Evolutionary conservation across 805 yeast genomes (phyloP), one percentile per base, ranked within the genome.

Genomic region (Schwanniomyces polymorphus): DNA sequence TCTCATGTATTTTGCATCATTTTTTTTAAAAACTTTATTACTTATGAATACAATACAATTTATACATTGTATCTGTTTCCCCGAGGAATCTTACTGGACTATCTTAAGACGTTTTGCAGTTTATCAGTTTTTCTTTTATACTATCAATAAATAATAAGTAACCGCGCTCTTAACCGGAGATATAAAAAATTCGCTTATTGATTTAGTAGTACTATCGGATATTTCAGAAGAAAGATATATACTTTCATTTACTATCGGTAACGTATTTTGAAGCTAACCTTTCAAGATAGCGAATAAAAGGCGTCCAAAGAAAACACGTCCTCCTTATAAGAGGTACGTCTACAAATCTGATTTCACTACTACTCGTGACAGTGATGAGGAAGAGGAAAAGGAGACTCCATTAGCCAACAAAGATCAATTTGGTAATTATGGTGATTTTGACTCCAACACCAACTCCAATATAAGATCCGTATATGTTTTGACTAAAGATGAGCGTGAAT

Each of bases 271-370:
- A 37, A 38, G 21, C 31, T 37, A 21, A 38, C 6, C 21, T 38
- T 38, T 26, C 69, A 64, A 56, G 44, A 91, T 91, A 85, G 97
- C 91, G 28, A 91, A 91, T 68, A 91, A 90, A 66, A 70, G 91
- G 59, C 79, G 97, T 63, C 91, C 97, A 9, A 86, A 86, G 74
- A 86, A 91, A 75, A 74, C 79, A 41, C 83, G 85, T 52, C 90
- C 91, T 46, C 91, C 91, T 5, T 91, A 88, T 68, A 78, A 83
- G 65, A 79, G 85, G 64, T 89, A 88, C 63, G 90, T 79, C 40
- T 82, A 81, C 55, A 76, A 80, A 27, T 72, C 75, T 25, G 64
- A 57, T 52, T 59, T 55, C 42, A 58, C 63, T 5, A 61, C 55
- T 28, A 57, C 48, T 18, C 54, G 56, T 37, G 52, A 57, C 42